Conservation (phyloP, 495 filamentous ascomycete genomes). For the Elasticomyces elasticus region DNA sequence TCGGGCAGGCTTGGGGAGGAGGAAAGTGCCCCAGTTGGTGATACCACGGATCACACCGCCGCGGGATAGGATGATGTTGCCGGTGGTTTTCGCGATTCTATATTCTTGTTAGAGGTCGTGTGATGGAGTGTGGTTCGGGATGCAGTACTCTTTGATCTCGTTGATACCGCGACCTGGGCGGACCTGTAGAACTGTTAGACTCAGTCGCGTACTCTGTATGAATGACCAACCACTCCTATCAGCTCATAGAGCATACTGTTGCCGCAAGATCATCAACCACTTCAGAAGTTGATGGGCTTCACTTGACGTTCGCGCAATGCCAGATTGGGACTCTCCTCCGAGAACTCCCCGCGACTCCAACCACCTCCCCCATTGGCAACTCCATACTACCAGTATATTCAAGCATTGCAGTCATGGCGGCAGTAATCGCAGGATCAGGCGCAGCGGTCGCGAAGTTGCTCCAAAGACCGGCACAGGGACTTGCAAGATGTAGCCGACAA, state of each 20-base stretch:
- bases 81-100: conserved; percentile 82
- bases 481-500: conserved; percentile 16
- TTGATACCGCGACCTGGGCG: conserved; percentile 66
- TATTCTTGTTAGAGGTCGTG: conserved; percentile 2
- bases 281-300: not conserved
- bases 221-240: conserved; percentile 76
- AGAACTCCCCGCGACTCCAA: not conserved
- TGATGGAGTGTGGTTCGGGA: conserved; percentile 3
- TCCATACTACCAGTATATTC: not conserved
- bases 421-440: conserved; percentile 8
- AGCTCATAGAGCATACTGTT: conserved; percentile 87
- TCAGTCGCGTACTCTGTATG: not conserved
- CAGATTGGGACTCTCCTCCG: not conserved
- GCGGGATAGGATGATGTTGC: conserved; percentile 67
- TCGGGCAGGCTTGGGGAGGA: conserved; percentile 60
- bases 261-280: not conserved
- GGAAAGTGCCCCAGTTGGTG: conserved; percentile 88
- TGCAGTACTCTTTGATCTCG: conserved; percentile 84
- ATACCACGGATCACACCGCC: conserved; percentile 87
- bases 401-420: conserved; percentile 1
- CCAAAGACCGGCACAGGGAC: conserved; percentile 1
- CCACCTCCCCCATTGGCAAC: not conserved
- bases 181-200: conserved; percentile 46
- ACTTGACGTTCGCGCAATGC: not conserved
- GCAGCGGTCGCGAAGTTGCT: not conserved